A percentile compares a stretch with the other conserved stretches of the same genome.
These are phyloP conservation scores for Aciculoconidium aculeatum DNA, from an alignment of 805 yeast species.

Conservation along the genomic window DNA sequence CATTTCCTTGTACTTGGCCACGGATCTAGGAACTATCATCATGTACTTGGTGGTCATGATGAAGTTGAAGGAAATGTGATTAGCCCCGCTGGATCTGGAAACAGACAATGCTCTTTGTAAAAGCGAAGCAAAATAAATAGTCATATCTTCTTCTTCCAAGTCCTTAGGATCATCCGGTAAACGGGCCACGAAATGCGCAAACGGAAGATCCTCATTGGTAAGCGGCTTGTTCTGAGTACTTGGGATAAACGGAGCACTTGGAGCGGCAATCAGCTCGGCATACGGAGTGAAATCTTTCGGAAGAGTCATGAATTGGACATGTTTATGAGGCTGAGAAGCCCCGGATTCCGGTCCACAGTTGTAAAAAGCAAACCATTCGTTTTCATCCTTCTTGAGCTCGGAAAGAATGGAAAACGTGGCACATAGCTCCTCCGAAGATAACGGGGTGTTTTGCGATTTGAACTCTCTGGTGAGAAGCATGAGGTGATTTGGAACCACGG, in stretches of 20 bases:
- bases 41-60: constrained; percentile 79
- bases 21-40: constrained; percentile 77
- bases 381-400: constrained; percentile 36
- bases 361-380: constrained; percentile 72
- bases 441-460: constrained; percentile 64
- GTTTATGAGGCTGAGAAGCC: constrained; percentile 93
- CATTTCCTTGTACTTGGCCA: constrained; percentile 44
- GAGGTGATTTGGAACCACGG: constrained; percentile 74
- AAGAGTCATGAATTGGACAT: constrained; percentile 75
- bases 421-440: constrained; percentile 64
- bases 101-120: constrained; percentile 67
- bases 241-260: constrained; percentile 50
- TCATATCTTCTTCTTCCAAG: constrained; percentile 50
- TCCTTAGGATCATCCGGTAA: constrained; percentile 34
- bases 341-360: constrained; percentile 88
- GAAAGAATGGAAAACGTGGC: constrained; percentile 52
- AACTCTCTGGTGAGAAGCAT: constrained; percentile 72
- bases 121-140: constrained; percentile 65
- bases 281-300: constrained; percentile 55
- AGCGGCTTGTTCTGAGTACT: constrained; percentile 51
- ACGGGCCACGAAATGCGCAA: constrained; percentile 79
- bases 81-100: constrained; percentile 44
- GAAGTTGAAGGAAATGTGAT: constrained; percentile 69
- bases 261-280: constrained; percentile 43
- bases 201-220: constrained; percentile 55